Conservation (phyloP, 208 protist species). For the Willaertia magna region DNA sequence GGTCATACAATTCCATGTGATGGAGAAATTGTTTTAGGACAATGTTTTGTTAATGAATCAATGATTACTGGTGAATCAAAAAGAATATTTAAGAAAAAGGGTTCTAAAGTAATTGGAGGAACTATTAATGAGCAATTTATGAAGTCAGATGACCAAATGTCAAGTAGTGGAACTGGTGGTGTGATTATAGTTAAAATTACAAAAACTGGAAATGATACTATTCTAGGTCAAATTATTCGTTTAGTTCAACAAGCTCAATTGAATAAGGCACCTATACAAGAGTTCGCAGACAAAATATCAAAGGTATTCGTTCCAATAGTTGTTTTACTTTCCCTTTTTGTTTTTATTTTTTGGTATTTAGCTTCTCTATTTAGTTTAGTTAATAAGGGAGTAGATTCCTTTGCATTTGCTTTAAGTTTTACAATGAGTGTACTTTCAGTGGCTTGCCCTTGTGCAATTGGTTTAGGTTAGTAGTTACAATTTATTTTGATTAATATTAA, state of each 20-base stretch:
- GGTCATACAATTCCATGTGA: constrained; percentile 77
- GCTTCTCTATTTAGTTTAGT: neutral
- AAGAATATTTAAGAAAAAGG: constrained; percentile 40
- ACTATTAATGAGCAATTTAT: constrained; percentile 10
- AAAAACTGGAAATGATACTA: neutral
- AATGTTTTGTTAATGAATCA: constrained; percentile 73
- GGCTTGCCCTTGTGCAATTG: constrained; percentile 1
- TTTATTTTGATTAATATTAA: no score
- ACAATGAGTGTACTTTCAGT: neutral
- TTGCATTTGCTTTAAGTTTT: neutral
- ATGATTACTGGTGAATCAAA: constrained; percentile 83
- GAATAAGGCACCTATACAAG: constrained; percentile 6
- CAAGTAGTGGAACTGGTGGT: neutral
- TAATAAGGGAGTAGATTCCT: neutral
- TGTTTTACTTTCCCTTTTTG: neutral
- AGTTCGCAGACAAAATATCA: neutral
- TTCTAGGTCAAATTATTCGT: constrained; percentile 9
- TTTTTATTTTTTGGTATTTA: neutral
- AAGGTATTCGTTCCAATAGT: neutral
- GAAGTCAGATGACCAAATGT: neutral
- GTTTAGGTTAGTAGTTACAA: no score
- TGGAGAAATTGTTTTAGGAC: constrained; percentile 58
- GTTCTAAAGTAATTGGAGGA: neutral
- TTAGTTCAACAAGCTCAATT: neutral
- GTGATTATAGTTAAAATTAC: neutral